phyloP scores from a whole-genome alignment of 306 rosid genomes.

The Prunus kanzakura region DNA sequence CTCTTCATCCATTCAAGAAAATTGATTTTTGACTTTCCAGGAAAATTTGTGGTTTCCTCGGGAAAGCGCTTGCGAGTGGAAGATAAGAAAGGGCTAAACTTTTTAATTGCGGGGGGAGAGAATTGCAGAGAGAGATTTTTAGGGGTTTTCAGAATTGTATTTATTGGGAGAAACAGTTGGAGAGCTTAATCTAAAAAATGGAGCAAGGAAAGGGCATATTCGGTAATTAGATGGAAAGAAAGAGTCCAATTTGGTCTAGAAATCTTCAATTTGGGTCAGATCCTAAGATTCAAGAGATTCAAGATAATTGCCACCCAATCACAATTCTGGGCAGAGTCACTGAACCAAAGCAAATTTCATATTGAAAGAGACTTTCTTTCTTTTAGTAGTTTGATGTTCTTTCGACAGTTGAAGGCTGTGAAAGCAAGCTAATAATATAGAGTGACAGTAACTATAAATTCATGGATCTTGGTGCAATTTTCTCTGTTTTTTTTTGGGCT shows the following conservation, averaged over 20 bases:
- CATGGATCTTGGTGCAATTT: too few species aligned
- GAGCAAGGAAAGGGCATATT: conserved; percentile 36
- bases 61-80: conserved; percentile 7
- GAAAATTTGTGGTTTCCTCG: conserved; percentile 17
- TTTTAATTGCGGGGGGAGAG: neutral
- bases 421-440: too few species aligned
- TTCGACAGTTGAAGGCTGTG: neutral
- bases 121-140: neutral
- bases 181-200: neutral
- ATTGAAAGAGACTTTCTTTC: too few species aligned
- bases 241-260: conserved; percentile 42
- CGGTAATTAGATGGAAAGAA: conserved; percentile 33
- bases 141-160: conserved; percentile 23
- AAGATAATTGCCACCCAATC: conserved; percentile 5
- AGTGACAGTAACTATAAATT: too few species aligned
- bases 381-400: neutral
- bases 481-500: too few species aligned
- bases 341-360: neutral
- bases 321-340: neutral
- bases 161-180: conserved; percentile 26
- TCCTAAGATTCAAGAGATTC: neutral
- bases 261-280: conserved; percentile 31
- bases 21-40: conserved; percentile 31
- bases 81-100: neutral
- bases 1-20: conserved; percentile 34